phyloP scores from a whole-genome alignment of 352 stramenopile species.

The Plasmopara muralis region DNA sequence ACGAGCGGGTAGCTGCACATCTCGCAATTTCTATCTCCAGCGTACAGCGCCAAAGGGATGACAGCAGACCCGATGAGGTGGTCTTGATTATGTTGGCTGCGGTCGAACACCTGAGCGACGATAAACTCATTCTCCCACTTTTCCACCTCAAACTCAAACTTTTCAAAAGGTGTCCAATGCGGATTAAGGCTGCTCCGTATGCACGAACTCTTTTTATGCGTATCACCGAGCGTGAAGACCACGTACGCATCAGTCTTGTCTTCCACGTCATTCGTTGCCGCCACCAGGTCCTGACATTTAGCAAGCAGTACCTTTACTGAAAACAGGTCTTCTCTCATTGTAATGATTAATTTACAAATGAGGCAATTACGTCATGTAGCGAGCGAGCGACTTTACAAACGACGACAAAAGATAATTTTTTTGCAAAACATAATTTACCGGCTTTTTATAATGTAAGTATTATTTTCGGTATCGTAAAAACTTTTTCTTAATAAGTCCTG shows the following conservation, averaged over 20 bases:
- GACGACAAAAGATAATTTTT: too few species aligned
- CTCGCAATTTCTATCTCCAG: conserved; percentile 49
- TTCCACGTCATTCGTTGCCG: conserved; percentile 36
- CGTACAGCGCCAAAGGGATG: conserved; percentile 61
- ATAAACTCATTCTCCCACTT: conserved; percentile 66
- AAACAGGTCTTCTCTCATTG: conserved; percentile 29
- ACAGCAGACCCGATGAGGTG: conserved; percentile 67
- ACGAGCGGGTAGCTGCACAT: conserved; percentile 70
- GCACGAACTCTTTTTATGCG: conserved; percentile 52
- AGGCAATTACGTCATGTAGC: too few species aligned
- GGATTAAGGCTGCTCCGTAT: conserved; percentile 60
- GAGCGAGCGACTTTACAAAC: too few species aligned
- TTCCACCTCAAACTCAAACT: conserved; percentile 62
- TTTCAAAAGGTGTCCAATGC: conserved; percentile 58
- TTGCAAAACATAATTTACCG: too few species aligned
- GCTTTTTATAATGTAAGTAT: too few species aligned
- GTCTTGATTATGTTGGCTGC: conserved; percentile 38
- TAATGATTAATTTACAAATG: conserved; percentile 1
- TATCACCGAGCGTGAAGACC: conserved; percentile 43
- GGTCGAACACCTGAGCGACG: conserved; percentile 61
- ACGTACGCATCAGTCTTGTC: conserved; percentile 75
- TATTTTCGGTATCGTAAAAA: too few species aligned
- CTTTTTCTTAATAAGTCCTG: too few species aligned
- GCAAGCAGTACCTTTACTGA: conserved; percentile 48
- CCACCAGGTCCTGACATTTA: conserved; percentile 54